A percentile compares a stretch with the other conserved stretches of the same genome.
Conservation (phyloP, 768 basidiomycete genomes). For the Rhodocollybia butyracea region DNA sequence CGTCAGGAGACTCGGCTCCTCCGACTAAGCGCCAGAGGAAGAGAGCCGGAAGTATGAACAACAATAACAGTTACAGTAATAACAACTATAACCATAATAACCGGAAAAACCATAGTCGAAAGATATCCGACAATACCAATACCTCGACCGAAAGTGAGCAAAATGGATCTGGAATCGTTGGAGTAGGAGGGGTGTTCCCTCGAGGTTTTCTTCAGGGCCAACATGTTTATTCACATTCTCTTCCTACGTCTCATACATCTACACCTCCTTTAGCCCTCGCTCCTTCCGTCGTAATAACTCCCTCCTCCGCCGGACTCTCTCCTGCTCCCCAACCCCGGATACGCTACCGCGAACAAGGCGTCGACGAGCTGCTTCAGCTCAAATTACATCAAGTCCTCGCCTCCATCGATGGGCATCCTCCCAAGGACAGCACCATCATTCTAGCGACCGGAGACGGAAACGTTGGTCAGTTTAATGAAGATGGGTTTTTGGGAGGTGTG, state of each 20-base stretch:
- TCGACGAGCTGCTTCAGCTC: conserved; percentile 91
- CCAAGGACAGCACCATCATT: conserved; percentile 72
- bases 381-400: conserved; percentile 88
- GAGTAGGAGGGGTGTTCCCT: conserved; percentile 23
- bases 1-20: conserved; percentile 10
- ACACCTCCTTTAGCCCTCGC: conserved; percentile 9
- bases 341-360: conserved; percentile 86
- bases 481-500: conserved; percentile 89
- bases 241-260: conserved; percentile 5
- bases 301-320: conserved; percentile 10
- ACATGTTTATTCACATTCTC: conserved; percentile 15
- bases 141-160: conserved; percentile 26
- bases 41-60: conserved; percentile 12
- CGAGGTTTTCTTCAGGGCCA: conserved; percentile 21
- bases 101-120: conserved; percentile 23
- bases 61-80: not conserved
- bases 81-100: not conserved
- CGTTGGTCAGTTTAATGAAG: conserved; percentile 87
- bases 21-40: conserved; percentile 8
- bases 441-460: conserved; percentile 94
- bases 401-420: conserved; percentile 58
- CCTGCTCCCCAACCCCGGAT: conserved; percentile 31
- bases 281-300: conserved; percentile 14
- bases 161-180: conserved; percentile 19
- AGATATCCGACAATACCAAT: conserved; percentile 28